Evolutionary conservation across 1,284 basidiomycete species (phyloP).

Genomic region (Sanguinoderma infundibulare): DNA sequence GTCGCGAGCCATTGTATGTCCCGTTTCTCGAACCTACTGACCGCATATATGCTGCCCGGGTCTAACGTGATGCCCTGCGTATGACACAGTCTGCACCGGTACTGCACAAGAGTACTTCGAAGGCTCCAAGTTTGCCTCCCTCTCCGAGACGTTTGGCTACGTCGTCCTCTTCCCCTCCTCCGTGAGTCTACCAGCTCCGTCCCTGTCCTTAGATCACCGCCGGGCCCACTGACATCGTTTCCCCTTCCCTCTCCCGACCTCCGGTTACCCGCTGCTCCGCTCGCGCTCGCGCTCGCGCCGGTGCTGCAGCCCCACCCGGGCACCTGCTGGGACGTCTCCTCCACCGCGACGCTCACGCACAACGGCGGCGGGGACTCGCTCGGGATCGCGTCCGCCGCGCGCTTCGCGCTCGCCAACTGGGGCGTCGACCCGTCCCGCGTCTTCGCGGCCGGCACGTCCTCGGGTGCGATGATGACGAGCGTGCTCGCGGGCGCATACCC

Average conservation of each 20-base stretch:
- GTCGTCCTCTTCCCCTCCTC: conserved; percentile 53
- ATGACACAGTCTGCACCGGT: conserved; percentile 47
- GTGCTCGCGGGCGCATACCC: conserved; percentile 59
- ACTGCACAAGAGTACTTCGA: conserved; percentile 56
- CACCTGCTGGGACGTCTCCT: conserved; percentile 61
- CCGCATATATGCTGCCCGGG: no score
- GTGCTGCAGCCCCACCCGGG: conserved; percentile 43
- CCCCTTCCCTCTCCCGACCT: conserved; percentile 24
- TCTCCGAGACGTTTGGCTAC: conserved; percentile 53
- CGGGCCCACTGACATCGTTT: background rate
- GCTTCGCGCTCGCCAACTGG: conserved; percentile 53
- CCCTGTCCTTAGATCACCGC: no score
- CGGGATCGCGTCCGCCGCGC: conserved; percentile 52
- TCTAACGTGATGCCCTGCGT: background rate
- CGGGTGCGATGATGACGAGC: conserved; percentile 67
- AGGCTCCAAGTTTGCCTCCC: conserved; percentile 52
- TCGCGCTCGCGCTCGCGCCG: background rate
- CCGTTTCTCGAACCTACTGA: no score
- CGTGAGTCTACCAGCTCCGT: conserved; percentile 31
- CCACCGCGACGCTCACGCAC: conserved; percentile 54
- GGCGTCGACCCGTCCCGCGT: conserved; percentile 50
- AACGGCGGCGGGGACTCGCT: conserved; percentile 59
- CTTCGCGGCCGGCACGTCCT: conserved; percentile 55
- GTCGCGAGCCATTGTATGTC: conserved; percentile 49
- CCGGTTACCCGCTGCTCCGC: no score